Evolutionary conservation across 305 asterid species (phyloP).

Genomic region (Rubia peregrina): DNA sequence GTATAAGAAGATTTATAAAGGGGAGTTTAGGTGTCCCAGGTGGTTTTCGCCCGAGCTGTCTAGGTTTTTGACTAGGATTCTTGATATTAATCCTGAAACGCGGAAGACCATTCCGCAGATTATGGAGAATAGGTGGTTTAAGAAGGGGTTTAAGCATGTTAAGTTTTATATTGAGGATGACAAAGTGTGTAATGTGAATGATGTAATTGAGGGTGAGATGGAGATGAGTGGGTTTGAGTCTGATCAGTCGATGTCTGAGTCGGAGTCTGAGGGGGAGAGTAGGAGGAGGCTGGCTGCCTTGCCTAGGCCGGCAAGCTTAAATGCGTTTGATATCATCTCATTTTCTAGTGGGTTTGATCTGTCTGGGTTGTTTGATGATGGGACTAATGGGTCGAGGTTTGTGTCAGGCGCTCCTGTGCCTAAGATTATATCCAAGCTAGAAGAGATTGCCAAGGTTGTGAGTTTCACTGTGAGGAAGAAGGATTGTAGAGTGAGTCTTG

Average conservation of each 20-base stretch:
- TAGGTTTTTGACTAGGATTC: conserved; percentile 41
- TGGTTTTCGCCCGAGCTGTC: conserved; percentile 72
- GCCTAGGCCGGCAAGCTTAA: conserved; percentile 83
- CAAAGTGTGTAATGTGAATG: conserved; percentile 47
- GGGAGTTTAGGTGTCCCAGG: conserved; percentile 76
- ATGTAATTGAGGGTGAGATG: conserved; percentile 12
- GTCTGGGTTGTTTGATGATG: conserved; percentile 88
- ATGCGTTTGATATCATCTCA: conserved; percentile 81
- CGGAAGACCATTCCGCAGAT: conserved; percentile 65
- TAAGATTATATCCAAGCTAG: conserved; percentile 57
- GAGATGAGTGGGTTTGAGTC: conserved; percentile 30
- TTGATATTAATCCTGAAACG: conserved; percentile 60
- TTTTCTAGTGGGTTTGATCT: conserved; percentile 78
- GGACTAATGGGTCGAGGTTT: conserved; percentile 52
- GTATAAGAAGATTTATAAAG: conserved; percentile 80
- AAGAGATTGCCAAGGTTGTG: conserved; percentile 76
- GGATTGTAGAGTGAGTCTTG: conserved; percentile 74
- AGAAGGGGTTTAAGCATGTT: conserved; percentile 70
- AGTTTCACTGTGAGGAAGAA: conserved; percentile 79
- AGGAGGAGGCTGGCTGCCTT: conserved; percentile 37
- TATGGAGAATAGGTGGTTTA: conserved; percentile 76
- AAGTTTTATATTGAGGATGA: conserved; percentile 79
- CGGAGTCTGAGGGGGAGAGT: conserved; percentile 45
- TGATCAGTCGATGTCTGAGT: conserved; percentile 54
- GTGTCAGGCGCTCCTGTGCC: conserved; percentile 68